Evolutionary conservation across 352 stramenopile species (phyloP).

Genomic region (Globisporangium acanthophoron): DNA sequence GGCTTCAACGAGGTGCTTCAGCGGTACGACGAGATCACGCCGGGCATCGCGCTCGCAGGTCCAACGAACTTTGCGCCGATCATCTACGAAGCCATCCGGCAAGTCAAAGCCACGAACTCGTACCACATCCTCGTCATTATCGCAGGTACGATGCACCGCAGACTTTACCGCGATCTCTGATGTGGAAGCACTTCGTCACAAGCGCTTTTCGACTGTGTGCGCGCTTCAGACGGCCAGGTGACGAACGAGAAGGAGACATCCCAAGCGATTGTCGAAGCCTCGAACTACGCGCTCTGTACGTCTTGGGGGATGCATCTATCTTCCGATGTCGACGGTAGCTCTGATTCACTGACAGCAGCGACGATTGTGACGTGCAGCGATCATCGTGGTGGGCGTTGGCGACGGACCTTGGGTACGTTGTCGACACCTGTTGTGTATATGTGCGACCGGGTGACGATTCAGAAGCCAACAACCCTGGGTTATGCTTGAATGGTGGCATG

Average conservation of each 20-base stretch:
- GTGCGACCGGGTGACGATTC: neutral
- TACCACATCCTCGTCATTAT: conserved; percentile 81
- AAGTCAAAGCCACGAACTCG: conserved; percentile 32
- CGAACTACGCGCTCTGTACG: conserved; percentile 67
- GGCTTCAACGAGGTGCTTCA: conserved; percentile 52
- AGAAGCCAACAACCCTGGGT: neutral
- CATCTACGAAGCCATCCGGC: conserved; percentile 64
- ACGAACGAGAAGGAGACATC: conserved; percentile 59
- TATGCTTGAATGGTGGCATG: neutral
- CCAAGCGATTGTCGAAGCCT: conserved; percentile 64
- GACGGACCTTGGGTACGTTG: conserved; percentile 59
- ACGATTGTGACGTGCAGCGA: conserved; percentile 28
- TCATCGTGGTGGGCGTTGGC: conserved; percentile 70
- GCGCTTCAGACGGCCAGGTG: conserved; percentile 47
- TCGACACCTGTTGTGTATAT: neutral
- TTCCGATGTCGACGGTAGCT: neutral
- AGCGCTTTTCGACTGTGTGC: no score
- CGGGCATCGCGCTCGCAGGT: conserved; percentile 38
- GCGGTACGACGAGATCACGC: conserved; percentile 49
- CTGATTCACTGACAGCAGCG: neutral
- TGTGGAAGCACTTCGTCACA: neutral
- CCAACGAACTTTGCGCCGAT: conserved; percentile 80
- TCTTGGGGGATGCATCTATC: conserved; percentile 1
- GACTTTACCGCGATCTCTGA: neutral
- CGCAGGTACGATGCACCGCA: conserved; percentile 20